Evolutionary conservation across 352 stramenopile species (phyloP), one percentile per base, ranked within the genome.

Genomic region (Phytophthora niederhauseri): DNA sequence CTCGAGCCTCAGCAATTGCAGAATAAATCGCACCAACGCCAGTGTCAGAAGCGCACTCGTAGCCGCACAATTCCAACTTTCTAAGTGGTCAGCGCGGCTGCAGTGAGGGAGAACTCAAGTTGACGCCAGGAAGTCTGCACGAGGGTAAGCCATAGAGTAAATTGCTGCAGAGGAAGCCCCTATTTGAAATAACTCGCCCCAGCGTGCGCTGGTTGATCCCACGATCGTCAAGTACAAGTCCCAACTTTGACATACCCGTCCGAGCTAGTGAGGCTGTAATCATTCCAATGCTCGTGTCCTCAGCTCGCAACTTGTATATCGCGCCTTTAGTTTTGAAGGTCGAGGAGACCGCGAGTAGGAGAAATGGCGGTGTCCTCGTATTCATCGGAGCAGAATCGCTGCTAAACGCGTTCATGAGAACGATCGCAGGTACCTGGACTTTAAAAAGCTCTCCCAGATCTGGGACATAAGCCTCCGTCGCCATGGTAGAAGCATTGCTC

Each of bases 1-100:
- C 52, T 3, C 30, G 51, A 4, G 62, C 46, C 24, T 64, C 54
- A 24, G 38, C 20, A 17, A 69, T 54, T 19, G 62, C 62, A 22
- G 62, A 69, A 22, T 45, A 69, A 26, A 69, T 30, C 41, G 15
- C 41, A 17, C 41, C 17, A 48, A 22, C n/a, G 15, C 14, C 41
- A 48, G 6, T 48, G 17, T 48, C 41, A 20, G 15, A 48, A 48
- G 41, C 15, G 15, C 41, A 48, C 17, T 48, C 41, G 11, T 48
- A 48, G 41, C 34, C 15, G n/a, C 41, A 11, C 15, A 48, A 17
- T 2, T 48, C 41, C 14, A 48, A 4, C 41, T 17, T 48, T 17
- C 6, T 22, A 8, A 48, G 7, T 11, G 14, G 41, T 8, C 5
- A 48, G 14, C 15, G 41, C 6, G 11, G 17, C 41, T 22, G 14